These are phyloP conservation scores for Populus alba DNA, from an alignment of 345 rosid genomes.

Conservation along the genomic window DNA sequence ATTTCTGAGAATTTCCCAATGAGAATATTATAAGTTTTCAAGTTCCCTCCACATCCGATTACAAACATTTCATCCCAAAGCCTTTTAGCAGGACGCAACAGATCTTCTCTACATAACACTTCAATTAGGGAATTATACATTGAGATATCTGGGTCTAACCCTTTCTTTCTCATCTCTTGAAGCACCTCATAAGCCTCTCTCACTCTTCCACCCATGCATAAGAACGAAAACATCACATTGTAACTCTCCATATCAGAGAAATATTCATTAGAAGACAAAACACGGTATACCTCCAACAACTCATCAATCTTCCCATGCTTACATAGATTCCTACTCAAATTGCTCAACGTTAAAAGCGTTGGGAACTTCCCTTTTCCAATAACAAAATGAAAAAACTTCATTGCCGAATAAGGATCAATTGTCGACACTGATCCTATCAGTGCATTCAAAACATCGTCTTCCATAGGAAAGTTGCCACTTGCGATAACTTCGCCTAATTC, in stretches of 20 bases:
- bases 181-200: conserved; percentile 75
- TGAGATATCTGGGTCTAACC: conserved; percentile 55
- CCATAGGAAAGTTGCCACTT: conserved; percentile 68
- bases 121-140: conserved; percentile 72
- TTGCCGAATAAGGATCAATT: conserved; percentile 56
- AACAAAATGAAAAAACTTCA: conserved; percentile 50
- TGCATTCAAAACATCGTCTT: conserved; percentile 61
- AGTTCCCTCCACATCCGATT: conserved; percentile 61
- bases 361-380: conserved; percentile 54
- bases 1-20: conserved; percentile 62
- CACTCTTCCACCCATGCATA: conserved; percentile 68
- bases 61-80: conserved; percentile 96
- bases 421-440: conserved; percentile 71
- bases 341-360: conserved; percentile 53
- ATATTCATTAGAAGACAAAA: conserved; percentile 50
- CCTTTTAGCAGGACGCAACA: conserved; percentile 83
- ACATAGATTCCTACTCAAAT: conserved; percentile 67
- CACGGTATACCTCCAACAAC: conserved; percentile 46
- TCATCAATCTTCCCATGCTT: conserved; percentile 52
- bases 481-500: conserved; percentile 64
- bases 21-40: conserved; percentile 60
- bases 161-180: conserved; percentile 81
- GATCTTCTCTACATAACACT: conserved; percentile 76
- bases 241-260: conserved; percentile 55
- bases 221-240: conserved; percentile 54